Evolutionary conservation across 208 protist genomes (phyloP).

Genomic region (Trypanosomatidae sp.): DNA sequence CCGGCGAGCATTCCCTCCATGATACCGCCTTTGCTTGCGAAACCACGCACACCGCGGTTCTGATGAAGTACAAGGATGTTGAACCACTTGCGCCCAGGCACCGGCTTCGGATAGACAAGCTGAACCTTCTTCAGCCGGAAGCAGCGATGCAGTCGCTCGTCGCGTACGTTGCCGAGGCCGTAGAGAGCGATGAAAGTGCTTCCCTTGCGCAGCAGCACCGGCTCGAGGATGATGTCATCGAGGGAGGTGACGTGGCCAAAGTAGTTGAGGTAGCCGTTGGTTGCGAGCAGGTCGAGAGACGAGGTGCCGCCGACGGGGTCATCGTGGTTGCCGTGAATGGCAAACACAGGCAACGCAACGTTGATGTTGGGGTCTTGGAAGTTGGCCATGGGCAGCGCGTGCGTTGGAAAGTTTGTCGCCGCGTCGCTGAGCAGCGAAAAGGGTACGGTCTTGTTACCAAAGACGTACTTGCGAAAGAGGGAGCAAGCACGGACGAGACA

Average conservation of each 20-base stretch:
- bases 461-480: conserved; percentile 89
- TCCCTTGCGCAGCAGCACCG: conserved; percentile 94
- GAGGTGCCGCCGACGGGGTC: conserved; percentile 96
- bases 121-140: conserved; percentile 95
- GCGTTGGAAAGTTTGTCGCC: conserved; percentile 88
- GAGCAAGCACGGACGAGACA: conserved; percentile 89
- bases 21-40: conserved; percentile 87
- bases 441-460: conserved; percentile 89
- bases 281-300: conserved; percentile 95
- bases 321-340: conserved; percentile 99
- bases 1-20: conserved; percentile 92
- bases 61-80: conserved; percentile 98
- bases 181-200: conserved; percentile 97
- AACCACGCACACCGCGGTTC: conserved; percentile 91
- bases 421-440: conserved; percentile 95
- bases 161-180: conserved; percentile 97
- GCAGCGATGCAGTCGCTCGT: conserved; percentile 97
- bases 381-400: conserved; percentile 80
- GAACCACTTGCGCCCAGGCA: conserved; percentile 91
- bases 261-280: conserved; percentile 97
- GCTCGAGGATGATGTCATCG: conserved; percentile 94
- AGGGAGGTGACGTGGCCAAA: conserved; percentile 96
- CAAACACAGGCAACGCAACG: conserved; percentile 98
- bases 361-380: conserved; percentile 98
- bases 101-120: conserved; percentile 83